A percentile compares a stretch with the other conserved stretches of the same genome.
These are phyloP conservation scores for Solanum arcanum DNA, from an alignment of 257 asterid genomes.

Conservation along the genomic window DNA sequence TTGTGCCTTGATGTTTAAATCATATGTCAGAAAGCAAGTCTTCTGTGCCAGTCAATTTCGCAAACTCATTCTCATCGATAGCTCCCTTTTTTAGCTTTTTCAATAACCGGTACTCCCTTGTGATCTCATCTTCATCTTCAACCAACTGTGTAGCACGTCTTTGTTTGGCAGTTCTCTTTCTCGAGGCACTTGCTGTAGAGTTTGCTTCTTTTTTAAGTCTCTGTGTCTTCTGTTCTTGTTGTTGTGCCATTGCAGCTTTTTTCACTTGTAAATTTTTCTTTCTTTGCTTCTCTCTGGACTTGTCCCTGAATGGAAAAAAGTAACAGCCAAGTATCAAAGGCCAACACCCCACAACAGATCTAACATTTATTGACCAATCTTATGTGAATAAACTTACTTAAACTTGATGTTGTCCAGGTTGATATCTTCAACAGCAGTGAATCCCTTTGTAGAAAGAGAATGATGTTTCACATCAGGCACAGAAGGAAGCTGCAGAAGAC, in stretches of 20 bases:
- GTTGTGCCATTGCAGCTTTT: slow-evolving; percentile 37
- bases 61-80: slow-evolving; percentile 57
- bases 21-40: slow-evolving; percentile 34
- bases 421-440: slow-evolving; percentile 55
- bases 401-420: slow-evolving; percentile 63
- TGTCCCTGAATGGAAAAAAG: slow-evolving; percentile 45
- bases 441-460: slow-evolving; percentile 74
- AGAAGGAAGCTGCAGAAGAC: slow-evolving; percentile 82
- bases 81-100: slow-evolving; percentile 70
- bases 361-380: background rate
- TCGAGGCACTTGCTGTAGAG: slow-evolving; percentile 21
- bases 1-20: background rate
- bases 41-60: slow-evolving; percentile 76
- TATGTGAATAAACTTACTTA: slow-evolving; percentile 14
- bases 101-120: slow-evolving; percentile 59
- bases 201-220: slow-evolving; percentile 27
- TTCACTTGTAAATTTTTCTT: slow-evolving; percentile 58
- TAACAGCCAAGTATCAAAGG: background rate
- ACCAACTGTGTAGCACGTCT: slow-evolving; percentile 72
- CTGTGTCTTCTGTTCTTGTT: slow-evolving; percentile 21
- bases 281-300: slow-evolving; percentile 78
- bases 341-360: background rate
- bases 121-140: slow-evolving; percentile 80
- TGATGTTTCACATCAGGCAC: slow-evolving; percentile 80
- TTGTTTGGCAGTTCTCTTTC: slow-evolving; percentile 82